A percentile compares a stretch with the other conserved stretches of the same genome.
Evolutionary conservation across 1,139 yeast species (phyloP).

Genomic region (Hyphopichia wangnamkhiaoensis): DNA sequence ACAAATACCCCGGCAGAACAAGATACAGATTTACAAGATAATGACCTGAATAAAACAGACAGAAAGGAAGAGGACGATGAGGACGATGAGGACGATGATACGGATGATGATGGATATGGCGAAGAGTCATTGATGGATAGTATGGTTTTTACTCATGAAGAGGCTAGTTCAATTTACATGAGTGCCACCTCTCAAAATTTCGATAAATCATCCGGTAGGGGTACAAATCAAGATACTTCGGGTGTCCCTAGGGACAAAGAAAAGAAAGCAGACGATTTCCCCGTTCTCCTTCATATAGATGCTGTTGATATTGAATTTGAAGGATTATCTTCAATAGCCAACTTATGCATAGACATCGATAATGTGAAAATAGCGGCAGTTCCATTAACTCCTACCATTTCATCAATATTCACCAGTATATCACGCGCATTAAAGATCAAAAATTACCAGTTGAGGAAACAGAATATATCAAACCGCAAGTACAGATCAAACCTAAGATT

Average conservation of each 20-base stretch:
- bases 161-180: constrained; percentile 76
- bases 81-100: constrained; percentile 22
- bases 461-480: constrained; percentile 10
- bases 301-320: constrained; percentile 44
- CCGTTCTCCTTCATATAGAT: constrained; percentile 35
- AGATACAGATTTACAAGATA: constrained; percentile 12
- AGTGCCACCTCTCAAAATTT: constrained; percentile 65
- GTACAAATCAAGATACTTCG: constrained; percentile 7
- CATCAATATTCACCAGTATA: constrained; percentile 32
- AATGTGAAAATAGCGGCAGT: constrained; percentile 43
- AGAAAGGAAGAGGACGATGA: constrained; percentile 13
- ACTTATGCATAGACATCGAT: constrained; percentile 50
- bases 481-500: constrained; percentile 17
- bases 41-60: constrained; percentile 9
- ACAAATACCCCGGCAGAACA: constrained; percentile 6
- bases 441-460: constrained; percentile 31
- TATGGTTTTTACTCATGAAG: constrained; percentile 66
- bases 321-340: constrained; percentile 50
- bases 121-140: constrained; percentile 56
- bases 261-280: constrained; percentile 11
- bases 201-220: constrained; percentile 16
- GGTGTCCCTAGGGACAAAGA: background rate
- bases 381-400: constrained; percentile 38
- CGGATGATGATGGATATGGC: constrained; percentile 34
- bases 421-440: constrained; percentile 33